Percentiles rank a stretch among this genome's conserved stretches.
These are phyloP conservation scores for Geotrichum australiense DNA, from an alignment of 1,139 yeast species.

Conservation along the genomic window DNA sequence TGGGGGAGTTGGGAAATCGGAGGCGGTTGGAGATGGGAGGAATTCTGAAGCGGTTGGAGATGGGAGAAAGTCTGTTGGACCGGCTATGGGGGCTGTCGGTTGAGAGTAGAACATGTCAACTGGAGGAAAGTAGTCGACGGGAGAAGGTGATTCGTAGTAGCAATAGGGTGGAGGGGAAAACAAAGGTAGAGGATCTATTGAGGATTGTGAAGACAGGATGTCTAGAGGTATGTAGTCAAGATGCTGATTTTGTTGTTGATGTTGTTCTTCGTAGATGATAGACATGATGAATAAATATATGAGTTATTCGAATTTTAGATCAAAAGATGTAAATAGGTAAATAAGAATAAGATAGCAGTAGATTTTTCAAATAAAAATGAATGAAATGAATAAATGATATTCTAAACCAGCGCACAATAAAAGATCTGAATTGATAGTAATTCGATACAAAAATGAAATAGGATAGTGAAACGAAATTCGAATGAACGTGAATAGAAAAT, in stretches of 20 bases:
- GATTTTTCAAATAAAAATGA: too few relatives aligned
- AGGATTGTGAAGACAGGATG: constrained; percentile 1
- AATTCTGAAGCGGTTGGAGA: constrained; percentile 3
- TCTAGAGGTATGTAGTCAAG: not conserved
- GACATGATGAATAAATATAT: not conserved
- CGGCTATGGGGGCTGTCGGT: not conserved
- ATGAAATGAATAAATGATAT: too few relatives aligned
- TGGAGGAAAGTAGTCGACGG: constrained; percentile 1
- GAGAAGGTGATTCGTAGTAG: constrained; percentile 1
- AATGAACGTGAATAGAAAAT: too few relatives aligned
- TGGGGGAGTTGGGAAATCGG: not conserved
- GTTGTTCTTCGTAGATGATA: not conserved
- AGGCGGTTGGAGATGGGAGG: not conserved
- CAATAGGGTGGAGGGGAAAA: not conserved
- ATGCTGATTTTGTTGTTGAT: not conserved
- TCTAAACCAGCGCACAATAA: too few relatives aligned
- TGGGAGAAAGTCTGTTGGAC: constrained; percentile 3
- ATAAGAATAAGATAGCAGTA: too few relatives aligned
- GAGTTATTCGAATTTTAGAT: too few relatives aligned
- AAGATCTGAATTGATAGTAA: too few relatives aligned
- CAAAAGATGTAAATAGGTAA: too few relatives aligned
- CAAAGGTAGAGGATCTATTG: not conserved
- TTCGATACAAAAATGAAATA: too few relatives aligned
- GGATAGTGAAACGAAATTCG: too few relatives aligned
- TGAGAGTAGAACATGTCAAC: not conserved